These are phyloP conservation scores for Chlorella variabilis DNA, from an alignment of 163 green algal species.

Conservation along the genomic window DNA sequence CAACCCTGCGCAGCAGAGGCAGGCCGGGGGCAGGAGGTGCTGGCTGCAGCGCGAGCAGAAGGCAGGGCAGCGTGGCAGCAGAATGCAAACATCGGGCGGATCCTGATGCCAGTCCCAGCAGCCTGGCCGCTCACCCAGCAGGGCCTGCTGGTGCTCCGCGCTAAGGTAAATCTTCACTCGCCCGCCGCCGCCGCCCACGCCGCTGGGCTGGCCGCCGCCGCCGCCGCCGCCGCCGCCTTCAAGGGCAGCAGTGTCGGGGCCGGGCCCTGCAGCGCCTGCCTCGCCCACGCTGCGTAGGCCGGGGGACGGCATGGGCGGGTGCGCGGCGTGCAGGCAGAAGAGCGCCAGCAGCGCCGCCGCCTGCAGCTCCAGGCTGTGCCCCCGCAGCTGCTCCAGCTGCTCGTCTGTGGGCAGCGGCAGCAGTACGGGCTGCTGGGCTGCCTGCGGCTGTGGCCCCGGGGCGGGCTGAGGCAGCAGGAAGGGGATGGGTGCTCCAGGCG, in stretches of 20 bases:
- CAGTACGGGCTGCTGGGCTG: background rate
- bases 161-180: conserved; percentile 36
- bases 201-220: background rate
- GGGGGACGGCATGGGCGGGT: conserved; percentile 13
- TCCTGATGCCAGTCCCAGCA: too few species aligned
- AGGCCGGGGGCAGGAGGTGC: background rate
- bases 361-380: conserved; percentile 10
- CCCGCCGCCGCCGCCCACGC: background rate
- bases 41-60: background rate
- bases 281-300: background rate
- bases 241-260: too few species aligned
- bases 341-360: conserved; percentile 29
- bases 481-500: too few species aligned
- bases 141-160: conserved; percentile 31
- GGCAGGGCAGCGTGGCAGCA: background rate
- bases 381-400: background rate
- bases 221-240: background rate
- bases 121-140: conserved; percentile 27
- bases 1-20: background rate
- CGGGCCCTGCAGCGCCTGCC: background rate
- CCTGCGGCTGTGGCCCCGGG: background rate
- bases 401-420: background rate
- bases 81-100: too few species aligned
- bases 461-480: background rate
- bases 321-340: conserved; percentile 41